Evolutionary conservation across 768 basidiomycete genomes (phyloP).

Genomic region (Xerocomellus amylosporus): DNA sequence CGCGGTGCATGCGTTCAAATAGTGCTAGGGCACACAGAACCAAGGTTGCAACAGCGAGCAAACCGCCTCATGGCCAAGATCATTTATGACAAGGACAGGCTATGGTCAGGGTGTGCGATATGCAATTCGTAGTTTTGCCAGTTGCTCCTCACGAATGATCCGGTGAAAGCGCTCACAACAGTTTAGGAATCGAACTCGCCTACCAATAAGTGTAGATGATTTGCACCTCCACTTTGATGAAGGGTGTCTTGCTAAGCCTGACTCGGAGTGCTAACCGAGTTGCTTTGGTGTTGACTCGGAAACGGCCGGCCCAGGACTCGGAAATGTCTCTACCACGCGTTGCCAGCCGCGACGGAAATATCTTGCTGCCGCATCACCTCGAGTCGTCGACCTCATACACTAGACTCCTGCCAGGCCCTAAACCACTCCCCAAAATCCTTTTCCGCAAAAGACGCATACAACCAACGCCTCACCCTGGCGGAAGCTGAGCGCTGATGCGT

Average conservation of each 20-base stretch:
- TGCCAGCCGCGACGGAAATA: too few species aligned
- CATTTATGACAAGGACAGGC: neutral
- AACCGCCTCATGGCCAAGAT: neutral
- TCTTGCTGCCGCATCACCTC: too few species aligned
- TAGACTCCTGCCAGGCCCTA: too few species aligned
- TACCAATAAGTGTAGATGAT: neutral
- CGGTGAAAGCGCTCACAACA: neutral
- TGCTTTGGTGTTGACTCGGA: too few species aligned
- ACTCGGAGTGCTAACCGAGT: too few species aligned
- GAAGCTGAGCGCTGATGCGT: neutral
- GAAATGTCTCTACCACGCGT: too few species aligned
- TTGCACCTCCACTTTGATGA: neutral
- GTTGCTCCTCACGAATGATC: neutral
- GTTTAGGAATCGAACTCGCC: neutral
- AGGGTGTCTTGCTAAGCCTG: too few species aligned
- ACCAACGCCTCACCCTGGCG: neutral
- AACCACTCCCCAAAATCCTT: neutral
- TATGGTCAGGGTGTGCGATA: neutral
- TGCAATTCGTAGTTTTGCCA: conserved; percentile 1
- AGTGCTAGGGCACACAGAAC: neutral
- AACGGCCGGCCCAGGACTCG: too few species aligned
- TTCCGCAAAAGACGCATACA: neutral
- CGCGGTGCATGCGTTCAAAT: conserved; percentile 4
- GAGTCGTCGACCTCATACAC: too few species aligned
- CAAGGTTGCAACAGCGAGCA: neutral